Conservation (phyloP, 306 rosid species). For the Trichosanthes cucumerina region DNA sequence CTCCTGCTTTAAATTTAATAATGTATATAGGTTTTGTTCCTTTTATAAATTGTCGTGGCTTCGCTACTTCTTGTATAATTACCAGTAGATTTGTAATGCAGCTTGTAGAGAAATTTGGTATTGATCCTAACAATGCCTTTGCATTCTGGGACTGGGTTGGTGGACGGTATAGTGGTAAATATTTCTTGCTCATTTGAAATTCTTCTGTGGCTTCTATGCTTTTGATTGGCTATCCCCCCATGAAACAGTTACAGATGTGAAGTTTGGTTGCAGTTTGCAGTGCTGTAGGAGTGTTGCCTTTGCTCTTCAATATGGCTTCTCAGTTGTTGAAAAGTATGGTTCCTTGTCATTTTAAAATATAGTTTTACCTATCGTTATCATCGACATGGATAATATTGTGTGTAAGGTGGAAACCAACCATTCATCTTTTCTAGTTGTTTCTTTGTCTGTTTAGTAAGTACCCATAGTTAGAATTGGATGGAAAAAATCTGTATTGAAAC, state of each 20-base stretch:
- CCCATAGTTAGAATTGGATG: not conserved
- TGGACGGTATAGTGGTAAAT: conserved; percentile 86
- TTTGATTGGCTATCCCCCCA: not conserved
- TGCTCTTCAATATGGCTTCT: conserved; percentile 89
- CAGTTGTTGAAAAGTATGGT: conserved; percentile 68
- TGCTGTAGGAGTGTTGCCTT: conserved; percentile 93
- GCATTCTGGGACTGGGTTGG: conserved; percentile 99
- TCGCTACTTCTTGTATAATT: not conserved
- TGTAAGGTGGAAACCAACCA: not conserved
- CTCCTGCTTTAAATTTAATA: not conserved
- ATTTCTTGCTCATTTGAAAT: conserved; percentile 1
- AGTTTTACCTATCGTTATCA: not conserved
- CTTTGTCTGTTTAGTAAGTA: not conserved
- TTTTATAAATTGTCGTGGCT: not conserved
- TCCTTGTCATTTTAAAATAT: too few species aligned
- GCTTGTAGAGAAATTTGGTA: conserved; percentile 97
- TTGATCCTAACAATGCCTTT: conserved; percentile 92
- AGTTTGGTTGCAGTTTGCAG: conserved; percentile 74
- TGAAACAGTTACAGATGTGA: conserved; percentile 4
- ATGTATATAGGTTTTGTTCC: not conserved
- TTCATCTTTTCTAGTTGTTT: not conserved
- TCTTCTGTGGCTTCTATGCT: conserved; percentile 6
- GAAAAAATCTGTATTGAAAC: not conserved
- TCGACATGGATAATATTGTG: not conserved
- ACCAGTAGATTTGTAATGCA: conserved; percentile 22